A percentile compares a stretch with the other conserved stretches of the same genome.
Conservation (phyloP, 352 stramenopile species). For the Globisporangium carolinianum region DNA sequence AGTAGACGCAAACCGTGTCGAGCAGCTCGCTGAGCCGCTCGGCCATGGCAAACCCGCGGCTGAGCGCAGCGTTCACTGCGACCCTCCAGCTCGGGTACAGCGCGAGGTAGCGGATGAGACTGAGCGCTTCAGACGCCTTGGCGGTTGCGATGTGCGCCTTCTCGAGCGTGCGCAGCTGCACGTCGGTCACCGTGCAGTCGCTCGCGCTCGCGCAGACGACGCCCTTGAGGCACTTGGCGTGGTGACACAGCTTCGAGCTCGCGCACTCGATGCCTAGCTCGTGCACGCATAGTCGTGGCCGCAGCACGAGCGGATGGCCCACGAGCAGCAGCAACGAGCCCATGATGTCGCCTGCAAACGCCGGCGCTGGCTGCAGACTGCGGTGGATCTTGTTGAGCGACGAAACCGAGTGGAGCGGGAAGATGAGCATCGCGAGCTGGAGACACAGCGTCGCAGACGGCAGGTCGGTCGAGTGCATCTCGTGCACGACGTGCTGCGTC, state of each 20-base stretch:
- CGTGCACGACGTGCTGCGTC: constrained; percentile 49
- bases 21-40: constrained; percentile 46
- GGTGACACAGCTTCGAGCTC: constrained; percentile 56
- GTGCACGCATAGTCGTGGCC: constrained; percentile 69
- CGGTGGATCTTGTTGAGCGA: constrained; percentile 62
- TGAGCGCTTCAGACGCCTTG: constrained; percentile 57
- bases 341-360: constrained; percentile 29
- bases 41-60: constrained; percentile 40
- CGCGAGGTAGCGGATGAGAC: constrained; percentile 67
- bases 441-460: constrained; percentile 70
- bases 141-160: constrained; percentile 39
- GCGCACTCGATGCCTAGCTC: constrained; percentile 72
- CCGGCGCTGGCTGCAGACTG: constrained; percentile 20
- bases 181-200: constrained; percentile 13
- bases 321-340: constrained; percentile 61
- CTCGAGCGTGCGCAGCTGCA: constrained; percentile 10
- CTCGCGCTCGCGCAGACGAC: constrained; percentile 10
- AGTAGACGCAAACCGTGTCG: constrained; percentile 64
- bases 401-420: constrained; percentile 73
- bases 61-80: constrained; percentile 61
- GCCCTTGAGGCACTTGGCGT: constrained; percentile 61
- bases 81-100: constrained; percentile 76
- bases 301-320: constrained; percentile 49
- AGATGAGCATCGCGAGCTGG: constrained; percentile 78
- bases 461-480: constrained; percentile 55